Conservation (phyloP, 306 rosid genomes). For the Sechiopsis laciniata region DNA sequence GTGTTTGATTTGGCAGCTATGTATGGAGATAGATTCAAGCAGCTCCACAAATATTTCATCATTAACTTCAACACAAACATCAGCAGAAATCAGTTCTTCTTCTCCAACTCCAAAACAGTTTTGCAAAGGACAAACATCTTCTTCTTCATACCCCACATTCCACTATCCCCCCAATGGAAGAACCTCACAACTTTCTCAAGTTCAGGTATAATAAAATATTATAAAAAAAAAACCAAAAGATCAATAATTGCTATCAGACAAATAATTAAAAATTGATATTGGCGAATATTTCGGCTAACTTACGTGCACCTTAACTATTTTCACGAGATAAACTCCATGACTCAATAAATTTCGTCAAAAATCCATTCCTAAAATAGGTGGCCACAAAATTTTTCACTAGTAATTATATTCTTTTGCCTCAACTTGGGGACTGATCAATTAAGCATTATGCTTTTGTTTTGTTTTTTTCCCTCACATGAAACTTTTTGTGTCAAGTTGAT, state of each 20-base stretch:
- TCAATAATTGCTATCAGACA: background rate
- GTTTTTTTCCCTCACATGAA: background rate
- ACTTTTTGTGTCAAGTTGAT: conserved; percentile 17
- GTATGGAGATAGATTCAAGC: conserved; percentile 52
- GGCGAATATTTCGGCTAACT: too few relatives aligned
- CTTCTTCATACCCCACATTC: conserved; percentile 55
- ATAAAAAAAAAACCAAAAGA: background rate
- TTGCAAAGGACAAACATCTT: conserved; percentile 37
- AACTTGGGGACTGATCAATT: conserved; percentile 13
- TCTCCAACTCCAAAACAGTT: conserved; percentile 35
- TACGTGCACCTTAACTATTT: too few relatives aligned
- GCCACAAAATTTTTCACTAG: background rate
- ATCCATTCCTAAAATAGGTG: too few relatives aligned
- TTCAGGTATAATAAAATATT: background rate
- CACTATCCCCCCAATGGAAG: conserved; percentile 25
- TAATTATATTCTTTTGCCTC: conserved; percentile 17
- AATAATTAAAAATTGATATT: background rate
- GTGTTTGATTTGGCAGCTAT: conserved; percentile 37
- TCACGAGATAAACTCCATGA: too few relatives aligned
- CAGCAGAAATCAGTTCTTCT: conserved; percentile 34
- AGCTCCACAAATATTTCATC: conserved; percentile 39
- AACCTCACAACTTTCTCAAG: conserved; percentile 25
- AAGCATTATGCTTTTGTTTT: conserved; percentile 21
- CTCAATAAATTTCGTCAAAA: too few relatives aligned
- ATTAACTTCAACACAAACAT: conserved; percentile 46